Conservation (phyloP, 768 basidiomycete genomes). For the Sistotremastrum niveocremeum region DNA sequence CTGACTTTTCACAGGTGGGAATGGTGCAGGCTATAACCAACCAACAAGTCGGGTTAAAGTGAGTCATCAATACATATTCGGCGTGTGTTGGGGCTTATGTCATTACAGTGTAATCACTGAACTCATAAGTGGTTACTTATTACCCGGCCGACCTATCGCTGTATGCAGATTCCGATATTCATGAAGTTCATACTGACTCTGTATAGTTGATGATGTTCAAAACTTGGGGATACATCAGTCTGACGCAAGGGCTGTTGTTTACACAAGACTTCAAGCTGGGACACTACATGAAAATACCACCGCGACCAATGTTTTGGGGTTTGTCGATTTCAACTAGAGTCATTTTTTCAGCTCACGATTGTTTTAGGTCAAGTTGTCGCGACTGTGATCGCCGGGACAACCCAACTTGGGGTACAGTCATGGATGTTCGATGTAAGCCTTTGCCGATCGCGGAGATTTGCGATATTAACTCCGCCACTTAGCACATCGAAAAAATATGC, state of each 20-base stretch:
- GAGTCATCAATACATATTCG: constrained; percentile 15
- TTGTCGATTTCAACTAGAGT: constrained; percentile 10
- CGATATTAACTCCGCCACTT: constrained; percentile 16
- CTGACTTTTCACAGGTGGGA: constrained; percentile 13
- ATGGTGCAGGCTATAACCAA: constrained; percentile 78
- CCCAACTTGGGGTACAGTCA: constrained; percentile 50
- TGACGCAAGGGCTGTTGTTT: constrained; percentile 50
- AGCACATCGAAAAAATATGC: constrained; percentile 36
- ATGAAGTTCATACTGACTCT: not conserved
- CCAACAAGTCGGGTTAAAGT: constrained; percentile 51
- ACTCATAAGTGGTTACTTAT: constrained; percentile 45
- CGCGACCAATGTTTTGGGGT: constrained; percentile 13
- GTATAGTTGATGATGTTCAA: constrained; percentile 16
- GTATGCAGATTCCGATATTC: constrained; percentile 61
- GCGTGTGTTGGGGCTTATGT: constrained; percentile 4
- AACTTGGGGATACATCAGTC: constrained; percentile 56
- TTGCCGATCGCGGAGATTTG: constrained; percentile 2
- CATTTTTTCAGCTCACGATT: constrained; percentile 9
- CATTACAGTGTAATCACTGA: constrained; percentile 51
- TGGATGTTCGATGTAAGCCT: constrained; percentile 17
- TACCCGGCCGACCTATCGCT: constrained; percentile 54
- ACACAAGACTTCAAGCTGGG: constrained; percentile 67
- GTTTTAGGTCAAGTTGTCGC: constrained; percentile 20
- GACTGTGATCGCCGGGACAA: constrained; percentile 45
- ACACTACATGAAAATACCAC: constrained; percentile 39